Evolutionary conservation across 805 yeast species (phyloP), one percentile per base, ranked within the genome.

Genomic region (Hanseniaspora valbyensis): DNA sequence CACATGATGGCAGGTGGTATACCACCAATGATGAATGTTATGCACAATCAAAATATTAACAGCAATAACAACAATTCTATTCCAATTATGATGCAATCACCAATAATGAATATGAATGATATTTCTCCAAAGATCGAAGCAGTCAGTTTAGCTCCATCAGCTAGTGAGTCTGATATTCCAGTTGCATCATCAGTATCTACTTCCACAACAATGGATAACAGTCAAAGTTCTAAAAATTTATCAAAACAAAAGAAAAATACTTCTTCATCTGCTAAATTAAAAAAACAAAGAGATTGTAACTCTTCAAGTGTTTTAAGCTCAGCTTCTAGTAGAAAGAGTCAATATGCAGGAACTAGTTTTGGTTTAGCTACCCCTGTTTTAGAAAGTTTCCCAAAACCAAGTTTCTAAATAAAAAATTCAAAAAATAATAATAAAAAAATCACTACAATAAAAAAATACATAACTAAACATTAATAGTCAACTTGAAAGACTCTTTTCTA

Each of bases 281-380:
- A 34, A 19, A 34, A 34, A 34, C 39, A 34, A 19, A 34, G 24
- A 19, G 24, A 34, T 13, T 19, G 4, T 18, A 26, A 12, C 21
- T 4, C 42, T 21, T 13, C 32, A 25, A 32, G 25, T 25, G 32
- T 25, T 24, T 39, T 39, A 26, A 39, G 22, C 21, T 14, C 42
- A 3, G 30, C 42, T n/a, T 25, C 42, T n/a, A 24, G 22, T 18
- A 39, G 32, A 39, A 24, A 39, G 12, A 39, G 32, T 22, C 42
- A 42, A 40, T 46, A 46, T 18, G 50, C 50, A 32, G 50, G 50
- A 3, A 46, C 50, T 7, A 46, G 50, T 25, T 46, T 46, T 39
- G 50, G 50, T 2, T 28, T 46, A 10, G 42, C 50, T 4, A 37
- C 44, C 2, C 50, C 50, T 4, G 42, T 46, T 14, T 24, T 46